A percentile compares a stretch with the other conserved stretches of the same genome.
Evolutionary conservation across 768 basidiomycete genomes (phyloP).

Genomic region (Chalciporus piperatus): DNA sequence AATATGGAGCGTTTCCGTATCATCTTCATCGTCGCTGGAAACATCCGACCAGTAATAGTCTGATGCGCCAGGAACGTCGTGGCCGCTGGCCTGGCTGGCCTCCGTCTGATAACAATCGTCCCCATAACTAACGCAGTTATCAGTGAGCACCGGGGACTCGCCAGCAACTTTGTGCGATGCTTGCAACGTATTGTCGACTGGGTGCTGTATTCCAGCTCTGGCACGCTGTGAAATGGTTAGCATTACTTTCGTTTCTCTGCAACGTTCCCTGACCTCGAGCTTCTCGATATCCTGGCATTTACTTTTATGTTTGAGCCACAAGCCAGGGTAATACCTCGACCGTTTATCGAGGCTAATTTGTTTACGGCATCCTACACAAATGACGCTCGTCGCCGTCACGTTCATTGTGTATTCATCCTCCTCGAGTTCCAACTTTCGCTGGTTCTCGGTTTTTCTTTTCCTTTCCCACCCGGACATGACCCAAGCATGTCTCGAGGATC

Average conservation of each 20-base stretch:
- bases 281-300: slow-evolving; percentile 27
- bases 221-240: slow-evolving; percentile 21
- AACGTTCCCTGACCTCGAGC: slow-evolving; percentile 24
- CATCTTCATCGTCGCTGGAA: slow-evolving; percentile 19
- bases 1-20: slow-evolving; percentile 8
- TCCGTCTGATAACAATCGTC: neutral
- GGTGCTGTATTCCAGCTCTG: slow-evolving; percentile 2
- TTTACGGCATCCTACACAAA: slow-evolving; percentile 28
- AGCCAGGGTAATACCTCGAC: slow-evolving; percentile 34
- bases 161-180: neutral
- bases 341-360: slow-evolving; percentile 35
- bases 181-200: neutral
- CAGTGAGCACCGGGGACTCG: neutral
- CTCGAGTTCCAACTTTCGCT: slow-evolving; percentile 27
- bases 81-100: neutral
- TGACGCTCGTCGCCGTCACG: slow-evolving; percentile 27
- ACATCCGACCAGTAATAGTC: slow-evolving; percentile 3
- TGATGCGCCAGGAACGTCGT: neutral
- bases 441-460: slow-evolving; percentile 28
- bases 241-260: neutral
- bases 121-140: neutral
- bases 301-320: slow-evolving; percentile 32
- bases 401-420: slow-evolving; percentile 26
- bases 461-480: slow-evolving; percentile 20
- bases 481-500: slow-evolving; percentile 5